Conservation (phyloP, 2,329 filamentous ascomycete species). For the Truncatella angustata region DNA sequence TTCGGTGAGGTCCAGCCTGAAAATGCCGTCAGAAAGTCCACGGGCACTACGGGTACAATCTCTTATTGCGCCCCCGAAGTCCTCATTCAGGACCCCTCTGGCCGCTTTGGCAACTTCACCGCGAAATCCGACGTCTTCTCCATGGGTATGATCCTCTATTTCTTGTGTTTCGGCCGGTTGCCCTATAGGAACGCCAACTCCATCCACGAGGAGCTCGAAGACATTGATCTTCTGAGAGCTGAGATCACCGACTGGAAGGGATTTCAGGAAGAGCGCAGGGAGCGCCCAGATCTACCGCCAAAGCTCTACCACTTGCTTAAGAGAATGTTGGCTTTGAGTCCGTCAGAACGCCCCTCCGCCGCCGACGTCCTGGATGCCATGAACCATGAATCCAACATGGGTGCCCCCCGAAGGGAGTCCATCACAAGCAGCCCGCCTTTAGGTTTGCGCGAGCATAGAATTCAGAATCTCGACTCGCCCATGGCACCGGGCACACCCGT, state of each 20-base stretch:
- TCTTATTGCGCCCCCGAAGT: slow-evolving; percentile 98
- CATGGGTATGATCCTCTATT: slow-evolving; percentile 96
- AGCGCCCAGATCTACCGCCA: slow-evolving; percentile 78
- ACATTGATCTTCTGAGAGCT: slow-evolving; percentile 77
- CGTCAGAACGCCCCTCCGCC: slow-evolving; percentile 75
- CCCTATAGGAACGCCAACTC: slow-evolving; percentile 84
- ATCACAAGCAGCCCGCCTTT: slow-evolving; percentile 36
- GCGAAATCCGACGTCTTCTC: slow-evolving; percentile 99
- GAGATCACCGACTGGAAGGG: slow-evolving; percentile 89
- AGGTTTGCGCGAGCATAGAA: slow-evolving; percentile 42
- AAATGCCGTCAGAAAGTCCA: slow-evolving; percentile 78
- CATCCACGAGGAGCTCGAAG: slow-evolving; percentile 87
- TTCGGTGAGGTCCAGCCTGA: slow-evolving; percentile 95
- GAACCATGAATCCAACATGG: slow-evolving; percentile 60
- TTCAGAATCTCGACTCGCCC: slow-evolving; percentile 57
- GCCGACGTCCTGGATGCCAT: slow-evolving; percentile 81
- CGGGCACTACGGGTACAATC: slow-evolving; percentile 91
- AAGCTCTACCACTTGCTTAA: slow-evolving; percentile 84
- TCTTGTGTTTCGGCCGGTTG: slow-evolving; percentile 89
- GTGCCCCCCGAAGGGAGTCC: slow-evolving; percentile 34
- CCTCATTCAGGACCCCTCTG: slow-evolving; percentile 64
- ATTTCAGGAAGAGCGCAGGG: slow-evolving; percentile 73
- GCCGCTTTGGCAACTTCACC: slow-evolving; percentile 86
- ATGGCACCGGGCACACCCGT: slow-evolving; percentile 47
- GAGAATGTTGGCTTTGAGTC: slow-evolving; percentile 74